Evolutionary conservation across 169 alveolate species (phyloP).

Genomic region (Neospora caninum): DNA sequence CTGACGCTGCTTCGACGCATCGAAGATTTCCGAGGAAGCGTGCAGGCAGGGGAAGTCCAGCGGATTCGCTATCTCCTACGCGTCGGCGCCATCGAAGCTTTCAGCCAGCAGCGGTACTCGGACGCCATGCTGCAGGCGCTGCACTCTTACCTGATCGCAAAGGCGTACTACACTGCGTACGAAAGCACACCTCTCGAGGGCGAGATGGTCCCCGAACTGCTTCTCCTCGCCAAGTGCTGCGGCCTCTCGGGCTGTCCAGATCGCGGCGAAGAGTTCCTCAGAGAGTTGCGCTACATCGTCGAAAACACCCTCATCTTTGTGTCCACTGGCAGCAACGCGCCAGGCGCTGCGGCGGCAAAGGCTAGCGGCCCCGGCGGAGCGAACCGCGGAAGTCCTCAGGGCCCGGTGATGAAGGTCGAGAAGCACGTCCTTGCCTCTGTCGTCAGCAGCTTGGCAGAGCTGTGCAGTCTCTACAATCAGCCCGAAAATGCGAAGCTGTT

Average conservation of each 20-base stretch:
- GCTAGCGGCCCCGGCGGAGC: neutral
- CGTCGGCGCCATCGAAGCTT: slow-evolving; percentile 29
- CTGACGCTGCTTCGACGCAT: neutral
- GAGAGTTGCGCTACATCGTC: slow-evolving; percentile 38
- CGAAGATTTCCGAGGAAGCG: slow-evolving; percentile 2
- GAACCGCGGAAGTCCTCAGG: slow-evolving; percentile 10
- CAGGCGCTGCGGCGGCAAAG: neutral
- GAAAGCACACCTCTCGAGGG: slow-evolving; percentile 46
- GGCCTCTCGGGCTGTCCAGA: slow-evolving; percentile 39
- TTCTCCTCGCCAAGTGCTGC: slow-evolving; percentile 55
- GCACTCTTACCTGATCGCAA: slow-evolving; percentile 48
- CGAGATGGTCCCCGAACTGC: slow-evolving; percentile 57
- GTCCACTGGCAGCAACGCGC: neutral
- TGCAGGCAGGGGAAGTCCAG: slow-evolving; percentile 39
- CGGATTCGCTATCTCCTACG: slow-evolving; percentile 11
- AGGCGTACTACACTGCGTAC: neutral
- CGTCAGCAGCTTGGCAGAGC: slow-evolving; percentile 41
- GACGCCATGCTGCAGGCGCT: slow-evolving; percentile 52
- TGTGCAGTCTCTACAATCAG: slow-evolving; percentile 32
- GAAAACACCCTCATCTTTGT: slow-evolving; percentile 30
- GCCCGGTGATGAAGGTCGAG: slow-evolving; percentile 47
- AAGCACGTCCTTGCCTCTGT: slow-evolving; percentile 43
- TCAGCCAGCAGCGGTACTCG: slow-evolving; percentile 14
- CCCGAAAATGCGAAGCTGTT: slow-evolving; percentile 14
- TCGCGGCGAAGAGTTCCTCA: slow-evolving; percentile 23